Evolutionary conservation across 2,329 filamentous ascomycete genomes (phyloP), one percentile per base, ranked within the genome.

Genomic region (Fusarium falciforme): DNA sequence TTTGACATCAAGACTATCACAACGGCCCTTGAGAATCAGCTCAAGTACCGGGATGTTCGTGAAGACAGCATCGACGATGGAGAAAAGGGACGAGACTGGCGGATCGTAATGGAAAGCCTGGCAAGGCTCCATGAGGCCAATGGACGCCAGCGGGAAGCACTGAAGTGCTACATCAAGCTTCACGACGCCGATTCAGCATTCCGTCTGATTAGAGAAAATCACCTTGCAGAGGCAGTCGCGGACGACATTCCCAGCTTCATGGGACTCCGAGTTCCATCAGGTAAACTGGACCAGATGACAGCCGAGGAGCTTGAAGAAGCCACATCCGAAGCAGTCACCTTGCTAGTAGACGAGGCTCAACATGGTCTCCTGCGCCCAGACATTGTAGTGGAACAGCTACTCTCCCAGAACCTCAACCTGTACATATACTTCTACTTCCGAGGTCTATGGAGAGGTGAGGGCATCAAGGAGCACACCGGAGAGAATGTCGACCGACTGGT

Each of bases 391-490:
- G 85, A 88, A 6, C 95, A 98, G 80, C 86, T 99, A 2, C 87
- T 92, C 76, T 86, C 87, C 22, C 90, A 92, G 70, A 87, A 91
- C 20, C 85, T 93, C 60, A 86, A 91, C 60, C 86, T 94, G 0
- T 98, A 97, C 79, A 88, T 97, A 0, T 98, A 93, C 84, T 97
- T 98, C 83, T 99, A 99, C 81, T 88, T 99, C 27, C 92, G 93
- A 14, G 91, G 92, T 0, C 86, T 99, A 4, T 99, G 96, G 95
- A 90, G 88, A 68, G 94, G 94, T 1, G 90, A 94, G 68, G 90
- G 89, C 11, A 88, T 92, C 38, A 83, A 85, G 67, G 88, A 90
- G 64, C 85, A 88, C 73, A 82, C 83, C 22, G 85, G 85, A 22
- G 88, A 90, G 71, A 89, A 87, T 47, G 85, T 85, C 44, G 90